phyloP scores from a whole-genome alignment of 1,139 yeast species.

The Eremothecium coryli region DNA sequence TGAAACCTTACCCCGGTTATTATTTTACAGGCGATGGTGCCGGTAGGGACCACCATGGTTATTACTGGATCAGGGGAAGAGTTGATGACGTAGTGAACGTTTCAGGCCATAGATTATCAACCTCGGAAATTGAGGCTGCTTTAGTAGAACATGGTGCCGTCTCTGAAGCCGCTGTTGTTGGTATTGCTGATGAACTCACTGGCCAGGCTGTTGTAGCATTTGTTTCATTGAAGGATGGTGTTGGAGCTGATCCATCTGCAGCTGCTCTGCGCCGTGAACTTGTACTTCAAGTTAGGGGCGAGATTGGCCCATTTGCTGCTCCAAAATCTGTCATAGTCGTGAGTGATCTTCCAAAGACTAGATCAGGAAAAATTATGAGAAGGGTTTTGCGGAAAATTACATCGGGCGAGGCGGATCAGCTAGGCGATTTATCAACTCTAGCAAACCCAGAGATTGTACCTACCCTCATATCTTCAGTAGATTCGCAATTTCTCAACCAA shows the following conservation, averaged over 20 bases:
- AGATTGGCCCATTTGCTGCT: conserved; percentile 97
- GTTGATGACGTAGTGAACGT: conserved; percentile 98
- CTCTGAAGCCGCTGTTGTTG: conserved; percentile 92
- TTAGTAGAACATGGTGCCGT: conserved; percentile 71
- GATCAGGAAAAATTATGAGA: conserved; percentile 98
- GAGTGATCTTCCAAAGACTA: conserved; percentile 89
- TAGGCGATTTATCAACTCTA: conserved; percentile 89
- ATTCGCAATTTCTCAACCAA: conserved; percentile 29
- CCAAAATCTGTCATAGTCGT: conserved; percentile 87
- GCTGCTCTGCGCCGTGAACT: conserved; percentile 66
- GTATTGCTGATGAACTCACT: conserved; percentile 87
- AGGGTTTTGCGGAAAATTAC: conserved; percentile 91
- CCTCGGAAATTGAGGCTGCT: conserved; percentile 95
- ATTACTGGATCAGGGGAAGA: conserved; percentile 97
- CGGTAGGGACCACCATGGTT: conserved; percentile 94
- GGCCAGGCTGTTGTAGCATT: conserved; percentile 97
- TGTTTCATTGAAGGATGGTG: conserved; percentile 69
- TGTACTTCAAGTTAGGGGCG: conserved; percentile 79
- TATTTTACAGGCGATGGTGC: conserved; percentile 99
- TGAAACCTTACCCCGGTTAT: conserved; percentile 92
- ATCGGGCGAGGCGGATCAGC: conserved; percentile 80
- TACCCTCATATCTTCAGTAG: conserved; percentile 47
- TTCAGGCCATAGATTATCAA: conserved; percentile 93
- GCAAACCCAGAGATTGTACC: conserved; percentile 82
- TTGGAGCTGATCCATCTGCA: conserved; percentile 39